Evolutionary conservation across 805 yeast species (phyloP).

Genomic region (Jamesozyma jinghongensis): DNA sequence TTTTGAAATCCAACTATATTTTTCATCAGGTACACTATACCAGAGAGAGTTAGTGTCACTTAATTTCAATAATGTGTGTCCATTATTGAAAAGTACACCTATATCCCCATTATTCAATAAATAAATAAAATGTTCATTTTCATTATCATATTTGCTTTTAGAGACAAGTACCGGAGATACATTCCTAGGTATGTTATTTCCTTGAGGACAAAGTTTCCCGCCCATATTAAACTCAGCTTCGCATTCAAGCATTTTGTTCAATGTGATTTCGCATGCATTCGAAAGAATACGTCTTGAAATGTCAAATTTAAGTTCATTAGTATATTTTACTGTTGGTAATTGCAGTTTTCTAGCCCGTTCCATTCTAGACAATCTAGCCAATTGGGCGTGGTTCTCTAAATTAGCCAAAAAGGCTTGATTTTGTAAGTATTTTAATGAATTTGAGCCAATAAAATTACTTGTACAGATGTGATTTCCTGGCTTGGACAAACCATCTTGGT

Average conservation of each 20-base stretch:
- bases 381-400: background rate
- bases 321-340: background rate
- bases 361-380: background rate
- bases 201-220: background rate
- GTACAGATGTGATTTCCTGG: no score
- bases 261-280: conserved; percentile 37
- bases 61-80: conserved; percentile 63
- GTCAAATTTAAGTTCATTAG: conserved; percentile 28
- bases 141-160: background rate
- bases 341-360: background rate
- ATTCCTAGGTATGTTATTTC: no score
- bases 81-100: conserved; percentile 86
- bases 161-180: background rate
- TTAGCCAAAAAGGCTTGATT: background rate
- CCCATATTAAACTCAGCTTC: conserved; percentile 16
- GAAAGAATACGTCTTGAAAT: conserved; percentile 31
- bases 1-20: conserved; percentile 41
- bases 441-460: no score
- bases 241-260: conserved; percentile 36
- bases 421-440: no score
- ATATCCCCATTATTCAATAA: conserved; percentile 77
- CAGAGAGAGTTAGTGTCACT: conserved; percentile 50
- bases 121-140: conserved; percentile 31
- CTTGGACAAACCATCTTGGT: no score
- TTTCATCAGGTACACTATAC: conserved; percentile 41